These are phyloP conservation scores for Rhynchosporium secalis DNA, from an alignment of 2,329 filamentous ascomycete species.

Conservation along the genomic window DNA sequence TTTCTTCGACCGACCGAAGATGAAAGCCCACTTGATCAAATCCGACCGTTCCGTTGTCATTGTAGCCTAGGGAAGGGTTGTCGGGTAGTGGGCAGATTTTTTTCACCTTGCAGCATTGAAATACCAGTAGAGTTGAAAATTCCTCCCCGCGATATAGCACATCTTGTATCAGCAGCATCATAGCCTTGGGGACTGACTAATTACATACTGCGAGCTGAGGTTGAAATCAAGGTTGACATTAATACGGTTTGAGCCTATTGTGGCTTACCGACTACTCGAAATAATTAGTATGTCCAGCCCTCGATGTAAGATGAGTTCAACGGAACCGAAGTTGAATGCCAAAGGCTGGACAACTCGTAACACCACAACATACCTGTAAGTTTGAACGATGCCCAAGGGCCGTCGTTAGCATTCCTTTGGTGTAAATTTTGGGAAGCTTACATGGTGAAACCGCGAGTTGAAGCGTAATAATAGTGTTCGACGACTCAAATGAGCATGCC, in stretches of 20 bases:
- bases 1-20: not conserved
- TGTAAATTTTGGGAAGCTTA: not conserved
- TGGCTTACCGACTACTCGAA: conserved; percentile 48
- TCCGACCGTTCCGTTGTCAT: conserved; percentile 24
- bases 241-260: conserved; percentile 54
- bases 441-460: too few species aligned
- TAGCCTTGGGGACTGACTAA: conserved; percentile 59
- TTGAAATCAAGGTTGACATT: conserved; percentile 50
- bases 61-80: conserved; percentile 22
- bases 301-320: too few species aligned
- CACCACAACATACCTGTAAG: conserved; percentile 43
- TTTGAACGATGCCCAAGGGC: conserved; percentile 68
- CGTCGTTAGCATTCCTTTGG: conserved; percentile 59
- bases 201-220: conserved; percentile 69
- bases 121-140: conserved; percentile 51
- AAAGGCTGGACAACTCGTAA: too few species aligned
- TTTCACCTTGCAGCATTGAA: conserved; percentile 36
- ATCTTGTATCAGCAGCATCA: conserved; percentile 42
- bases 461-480: not conserved
- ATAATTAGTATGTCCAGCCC: too few species aligned
- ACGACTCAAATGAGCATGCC: not conserved
- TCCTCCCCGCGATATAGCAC: conserved; percentile 58
- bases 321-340: too few species aligned
- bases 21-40: conserved; percentile 25
- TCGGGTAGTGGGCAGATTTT: conserved; percentile 20